Percentiles rank a stretch among this genome's conserved stretches.
phyloP scores from a whole-genome alignment of 352 stramenopile species.

The Pythium myriotylum region DNA sequence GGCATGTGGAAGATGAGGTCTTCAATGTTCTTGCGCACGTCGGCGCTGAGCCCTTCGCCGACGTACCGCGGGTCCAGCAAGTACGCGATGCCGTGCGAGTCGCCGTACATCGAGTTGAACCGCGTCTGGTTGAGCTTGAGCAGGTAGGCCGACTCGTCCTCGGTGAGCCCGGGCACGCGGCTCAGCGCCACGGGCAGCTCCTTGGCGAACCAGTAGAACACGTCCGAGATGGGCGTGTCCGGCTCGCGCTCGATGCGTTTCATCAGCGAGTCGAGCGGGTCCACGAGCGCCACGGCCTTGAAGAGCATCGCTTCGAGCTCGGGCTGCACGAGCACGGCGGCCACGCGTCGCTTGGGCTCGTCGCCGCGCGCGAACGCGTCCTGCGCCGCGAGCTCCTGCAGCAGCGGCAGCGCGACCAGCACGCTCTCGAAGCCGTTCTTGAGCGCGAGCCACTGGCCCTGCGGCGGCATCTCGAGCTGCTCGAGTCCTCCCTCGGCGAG shows the following conservation, averaged over 20 bases:
- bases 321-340: not conserved
- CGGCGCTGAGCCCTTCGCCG: constrained; percentile 40
- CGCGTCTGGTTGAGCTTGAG: constrained; percentile 28
- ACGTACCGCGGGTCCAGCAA: constrained; percentile 43
- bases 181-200: constrained; percentile 26
- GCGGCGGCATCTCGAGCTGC: constrained; percentile 13
- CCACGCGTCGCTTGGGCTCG: not conserved
- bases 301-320: constrained; percentile 15
- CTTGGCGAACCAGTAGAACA: constrained; percentile 36
- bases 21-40: constrained; percentile 40
- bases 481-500: not conserved
- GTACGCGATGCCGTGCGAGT: constrained; percentile 28
- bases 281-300: constrained; percentile 27
- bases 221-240: constrained; percentile 30
- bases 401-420: constrained; percentile 9
- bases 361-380: constrained; percentile 6
- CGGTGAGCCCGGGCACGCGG: constrained; percentile 7
- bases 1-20: constrained; percentile 35
- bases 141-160: constrained; percentile 19
- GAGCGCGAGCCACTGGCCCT: constrained; percentile 19
- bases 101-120: constrained; percentile 31
- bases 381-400: constrained; percentile 7
- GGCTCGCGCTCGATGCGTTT: constrained; percentile 7
- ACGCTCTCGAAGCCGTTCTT: constrained; percentile 26
- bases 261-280: constrained; percentile 22